Base-by-base conservation (phyloP, 108 stramenopile genomes). In the Skeletonema costatum region DNA sequence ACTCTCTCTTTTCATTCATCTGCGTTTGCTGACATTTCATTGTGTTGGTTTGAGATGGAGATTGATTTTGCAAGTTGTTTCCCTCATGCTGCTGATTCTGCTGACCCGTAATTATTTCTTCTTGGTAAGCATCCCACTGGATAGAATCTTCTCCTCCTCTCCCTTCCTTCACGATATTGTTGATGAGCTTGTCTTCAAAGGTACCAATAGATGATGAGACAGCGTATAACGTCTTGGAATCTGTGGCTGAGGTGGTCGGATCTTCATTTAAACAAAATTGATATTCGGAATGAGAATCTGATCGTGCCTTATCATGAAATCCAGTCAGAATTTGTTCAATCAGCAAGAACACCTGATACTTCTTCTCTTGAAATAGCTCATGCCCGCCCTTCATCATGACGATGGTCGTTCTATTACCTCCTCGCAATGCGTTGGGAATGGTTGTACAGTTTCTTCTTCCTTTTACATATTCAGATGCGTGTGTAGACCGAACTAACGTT, bases 371-470 rank as follows among this genome's bases (percentile, higher is more conserved):
- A 66, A 94, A 89, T 13, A 96, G 32, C 71, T 96, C 95, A 65
- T 96, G 95, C 3, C 95, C 95, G 17, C 89, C 87, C 68, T 93
- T 83, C 63, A 94, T 73, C 93, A 92, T 93, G 13, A 94, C 66
- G 31, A 94, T 83, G 70, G 89, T 84, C 10, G 91, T 89, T 63
- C 81, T 73, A 58, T 75, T 85, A 48, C 81, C 83, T 39, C 76
- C 79, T 60, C 66, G 68, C 31, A 96, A 83, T 41, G 86, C 90
- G 59, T 83, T 84, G 31, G 84, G 73, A 58, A 92, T 83, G 38
- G 83, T 78, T 16, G 58, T n/a, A 78, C 88, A 71, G 60, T 70
- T 63, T 65, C 91, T 67, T 78, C 92, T 31, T 74, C 90, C 60
- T 60, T 84, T 81, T 0, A 92, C 84, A 58, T 82, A 87, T 17